Percentiles rank a stretch among this genome's conserved stretches.
phyloP scores from a whole-genome alignment of 768 basidiomycete genomes.

The Pisolithus sp. region DNA sequence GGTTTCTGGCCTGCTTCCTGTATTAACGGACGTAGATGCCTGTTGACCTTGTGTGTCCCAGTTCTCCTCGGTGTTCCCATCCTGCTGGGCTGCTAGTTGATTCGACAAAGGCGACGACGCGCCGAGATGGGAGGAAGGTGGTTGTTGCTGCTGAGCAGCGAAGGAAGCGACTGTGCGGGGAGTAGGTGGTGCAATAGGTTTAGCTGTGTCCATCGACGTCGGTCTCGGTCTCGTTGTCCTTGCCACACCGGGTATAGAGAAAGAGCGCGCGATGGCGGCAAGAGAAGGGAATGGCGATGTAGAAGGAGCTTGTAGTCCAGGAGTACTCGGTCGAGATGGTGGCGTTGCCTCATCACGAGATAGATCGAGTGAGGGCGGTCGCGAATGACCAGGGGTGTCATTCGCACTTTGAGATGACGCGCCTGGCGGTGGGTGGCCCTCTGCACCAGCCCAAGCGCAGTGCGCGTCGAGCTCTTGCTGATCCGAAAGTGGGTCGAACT shows the following conservation, averaged over 20 bases:
- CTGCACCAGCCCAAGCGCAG: constrained; percentile 58
- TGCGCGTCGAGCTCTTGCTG: constrained; percentile 53
- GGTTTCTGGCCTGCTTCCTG: constrained; percentile 23
- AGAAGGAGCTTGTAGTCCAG: constrained; percentile 15
- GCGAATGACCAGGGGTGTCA: constrained; percentile 3
- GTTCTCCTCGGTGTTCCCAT: background rate
- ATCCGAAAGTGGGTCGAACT: constrained; percentile 65
- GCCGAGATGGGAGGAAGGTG: constrained; percentile 3
- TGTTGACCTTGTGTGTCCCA: constrained; percentile 14
- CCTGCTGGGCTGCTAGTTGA: constrained; percentile 5
- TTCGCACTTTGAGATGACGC: constrained; percentile 22
- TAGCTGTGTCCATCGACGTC: constrained; percentile 54
- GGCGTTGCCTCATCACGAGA: background rate
- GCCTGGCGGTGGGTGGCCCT: constrained; percentile 53
- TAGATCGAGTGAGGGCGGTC: constrained; percentile 6
- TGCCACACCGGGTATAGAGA: constrained; percentile 45
- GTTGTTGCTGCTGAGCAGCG: constrained; percentile 41
- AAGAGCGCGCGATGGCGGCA: constrained; percentile 58
- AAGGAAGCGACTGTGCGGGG: constrained; percentile 54
- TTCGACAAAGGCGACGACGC: constrained; percentile 3
- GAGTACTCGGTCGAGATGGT: constrained; percentile 17
- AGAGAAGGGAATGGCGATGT: constrained; percentile 52
- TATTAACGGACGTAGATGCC: constrained; percentile 18
- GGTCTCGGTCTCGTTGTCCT: constrained; percentile 41
- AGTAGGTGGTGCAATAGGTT: constrained; percentile 52